These are phyloP conservation scores for Rhodotorula mucilaginosa DNA, from an alignment of 1,284 basidiomycete genomes.

Conservation along the genomic window DNA sequence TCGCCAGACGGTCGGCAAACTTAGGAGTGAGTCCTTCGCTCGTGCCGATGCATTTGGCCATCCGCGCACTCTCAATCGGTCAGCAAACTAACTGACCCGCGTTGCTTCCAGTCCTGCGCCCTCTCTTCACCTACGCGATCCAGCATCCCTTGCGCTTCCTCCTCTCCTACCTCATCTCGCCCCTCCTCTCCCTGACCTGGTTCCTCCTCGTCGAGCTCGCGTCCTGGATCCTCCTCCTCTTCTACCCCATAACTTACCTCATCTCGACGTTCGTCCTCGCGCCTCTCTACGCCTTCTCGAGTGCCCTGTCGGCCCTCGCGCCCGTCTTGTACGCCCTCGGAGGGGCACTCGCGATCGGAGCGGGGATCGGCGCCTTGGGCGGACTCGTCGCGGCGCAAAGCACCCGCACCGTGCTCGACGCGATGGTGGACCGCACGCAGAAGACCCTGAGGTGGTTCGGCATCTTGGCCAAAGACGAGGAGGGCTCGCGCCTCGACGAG, in stretches of 20 bases:
- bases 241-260: background rate
- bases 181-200: slow-evolving; percentile 5
- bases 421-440: background rate
- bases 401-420: slow-evolving; percentile 12
- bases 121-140: slow-evolving; percentile 22
- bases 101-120: slow-evolving; percentile 8
- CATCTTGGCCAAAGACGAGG: slow-evolving; percentile 1
- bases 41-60: too few species aligned
- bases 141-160: slow-evolving; percentile 34
- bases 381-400: slow-evolving; percentile 11
- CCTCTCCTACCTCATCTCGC: slow-evolving; percentile 12
- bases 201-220: slow-evolving; percentile 7
- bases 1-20: slow-evolving; percentile 21
- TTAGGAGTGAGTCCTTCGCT: slow-evolving; percentile 5
- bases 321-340: slow-evolving; percentile 14
- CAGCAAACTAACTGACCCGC: background rate
- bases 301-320: background rate
- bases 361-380: slow-evolving; percentile 6
- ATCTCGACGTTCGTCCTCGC: slow-evolving; percentile 4
- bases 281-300: background rate
- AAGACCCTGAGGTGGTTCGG: slow-evolving; percentile 14
- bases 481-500: background rate
- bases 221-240: background rate
- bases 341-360: slow-evolving; percentile 12
- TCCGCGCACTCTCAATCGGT: too few species aligned